Evolutionary conservation across 257 asterid genomes (phyloP).

Genomic region (Cruciata laevipes): DNA sequence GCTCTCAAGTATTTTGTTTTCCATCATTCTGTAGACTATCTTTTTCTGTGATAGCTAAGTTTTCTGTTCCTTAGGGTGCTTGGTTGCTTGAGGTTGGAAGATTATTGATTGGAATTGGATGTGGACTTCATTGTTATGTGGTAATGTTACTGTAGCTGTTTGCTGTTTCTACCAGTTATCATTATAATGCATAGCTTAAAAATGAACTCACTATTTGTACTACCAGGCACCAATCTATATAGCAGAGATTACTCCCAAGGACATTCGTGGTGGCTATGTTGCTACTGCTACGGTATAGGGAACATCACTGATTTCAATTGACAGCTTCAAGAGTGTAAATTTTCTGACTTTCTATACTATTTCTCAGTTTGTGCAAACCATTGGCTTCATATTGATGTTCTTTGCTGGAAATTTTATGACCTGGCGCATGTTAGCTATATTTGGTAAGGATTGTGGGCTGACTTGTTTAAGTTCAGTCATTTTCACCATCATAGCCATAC

Average conservation of each 20-base stretch:
- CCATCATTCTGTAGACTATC: not conserved
- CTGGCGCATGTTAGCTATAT: slow-evolving; percentile 20
- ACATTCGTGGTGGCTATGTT: slow-evolving; percentile 17
- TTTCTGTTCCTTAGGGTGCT: slow-evolving; percentile 9
- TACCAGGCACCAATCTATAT: slow-evolving; percentile 20
- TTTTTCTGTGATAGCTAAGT: not conserved
- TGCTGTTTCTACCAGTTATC: not conserved
- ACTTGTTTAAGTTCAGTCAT: too few relatives aligned
- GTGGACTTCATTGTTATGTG: slow-evolving; percentile 26
- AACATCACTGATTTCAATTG: slow-evolving; percentile 4
- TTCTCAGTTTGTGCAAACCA: slow-evolving; percentile 16
- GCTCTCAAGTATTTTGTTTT: not conserved
- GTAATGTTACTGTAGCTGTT: slow-evolving; percentile 9
- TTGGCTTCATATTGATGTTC: slow-evolving; percentile 21
- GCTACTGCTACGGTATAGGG: slow-evolving; percentile 16
- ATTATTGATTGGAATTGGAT: slow-evolving; percentile 19
- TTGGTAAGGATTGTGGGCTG: slow-evolving; percentile 18
- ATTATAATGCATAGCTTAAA: not conserved
- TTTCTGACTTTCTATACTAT: not conserved
- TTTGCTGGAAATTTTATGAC: slow-evolving; percentile 17
- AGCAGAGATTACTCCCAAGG: slow-evolving; percentile 23
- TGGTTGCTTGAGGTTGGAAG: slow-evolving; percentile 25
- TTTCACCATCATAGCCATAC: not conserved
- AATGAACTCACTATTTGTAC: not conserved
- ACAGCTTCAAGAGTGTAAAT: not conserved